Conservation (phyloP, 257 asterid genomes). For the Nicotiana undulata region DNA sequence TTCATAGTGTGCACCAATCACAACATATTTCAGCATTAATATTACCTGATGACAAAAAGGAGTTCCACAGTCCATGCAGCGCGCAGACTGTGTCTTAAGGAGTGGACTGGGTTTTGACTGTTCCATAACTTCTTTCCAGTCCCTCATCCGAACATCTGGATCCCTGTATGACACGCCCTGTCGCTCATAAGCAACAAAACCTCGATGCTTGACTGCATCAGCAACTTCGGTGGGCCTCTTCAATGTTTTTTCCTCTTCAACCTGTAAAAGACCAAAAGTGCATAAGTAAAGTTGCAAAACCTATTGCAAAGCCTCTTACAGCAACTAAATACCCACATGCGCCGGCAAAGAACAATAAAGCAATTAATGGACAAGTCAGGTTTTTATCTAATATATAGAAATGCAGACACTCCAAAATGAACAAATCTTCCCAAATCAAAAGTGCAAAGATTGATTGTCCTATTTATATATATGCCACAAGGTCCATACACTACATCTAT, state of each 20-base stretch:
- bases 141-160: slow-evolving; percentile 63
- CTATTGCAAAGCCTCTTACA: background rate
- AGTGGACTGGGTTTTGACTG: slow-evolving; percentile 81
- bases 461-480: background rate
- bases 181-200: slow-evolving; percentile 89
- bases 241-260: slow-evolving; percentile 27
- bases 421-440: background rate
- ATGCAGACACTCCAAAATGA: background rate
- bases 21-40: background rate
- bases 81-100: slow-evolving; percentile 91
- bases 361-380: background rate
- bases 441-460: background rate
- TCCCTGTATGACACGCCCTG: slow-evolving; percentile 84
- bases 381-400: background rate
- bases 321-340: background rate
- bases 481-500: background rate
- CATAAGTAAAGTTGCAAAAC: background rate
- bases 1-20: background rate
- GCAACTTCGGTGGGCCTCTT: slow-evolving; percentile 66
- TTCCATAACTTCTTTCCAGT: slow-evolving; percentile 95
- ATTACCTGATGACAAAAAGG: slow-evolving; percentile 97
- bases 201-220: slow-evolving; percentile 79
- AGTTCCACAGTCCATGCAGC: slow-evolving; percentile 99
- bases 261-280: slow-evolving; percentile 35
- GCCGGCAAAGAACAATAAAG: background rate